These are phyloP conservation scores for Aureobasidium melanogenum DNA, from an alignment of 2,329 filamentous ascomycete species.

Conservation along the genomic window DNA sequence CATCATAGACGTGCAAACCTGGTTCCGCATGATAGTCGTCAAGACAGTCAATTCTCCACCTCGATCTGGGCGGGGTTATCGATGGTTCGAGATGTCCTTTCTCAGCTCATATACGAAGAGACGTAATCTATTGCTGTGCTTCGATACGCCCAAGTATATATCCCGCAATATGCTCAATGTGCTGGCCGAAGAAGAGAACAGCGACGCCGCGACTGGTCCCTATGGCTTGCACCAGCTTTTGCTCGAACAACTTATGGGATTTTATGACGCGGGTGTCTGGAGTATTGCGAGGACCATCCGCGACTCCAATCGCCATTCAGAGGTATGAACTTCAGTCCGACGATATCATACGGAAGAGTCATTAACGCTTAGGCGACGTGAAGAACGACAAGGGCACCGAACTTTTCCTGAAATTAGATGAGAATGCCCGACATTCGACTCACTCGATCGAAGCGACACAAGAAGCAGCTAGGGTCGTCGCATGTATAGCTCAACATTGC, in stretches of 20 bases:
- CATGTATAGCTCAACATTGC: background rate
- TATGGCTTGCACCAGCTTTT: background rate
- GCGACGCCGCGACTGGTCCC: background rate
- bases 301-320: too few species aligned
- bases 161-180: background rate
- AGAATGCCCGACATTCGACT: background rate
- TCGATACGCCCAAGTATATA: background rate
- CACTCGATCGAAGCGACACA: conserved; percentile 5
- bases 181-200: background rate
- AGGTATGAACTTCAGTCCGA: too few species aligned
- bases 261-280: background rate
- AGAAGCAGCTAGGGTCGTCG: background rate
- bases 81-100: conserved; percentile 1
- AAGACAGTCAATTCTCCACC: background rate
- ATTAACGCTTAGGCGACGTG: too few species aligned
- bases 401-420: background rate
- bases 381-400: too few species aligned
- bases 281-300: background rate
- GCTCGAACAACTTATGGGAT: background rate
- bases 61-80: background rate
- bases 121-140: background rate
- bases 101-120: background rate
- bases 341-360: too few species aligned
- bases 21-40: conserved; percentile 4
- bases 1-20: background rate